phyloP scores from a whole-genome alignment of 306 rosid species.

The Mimosa pudica region DNA sequence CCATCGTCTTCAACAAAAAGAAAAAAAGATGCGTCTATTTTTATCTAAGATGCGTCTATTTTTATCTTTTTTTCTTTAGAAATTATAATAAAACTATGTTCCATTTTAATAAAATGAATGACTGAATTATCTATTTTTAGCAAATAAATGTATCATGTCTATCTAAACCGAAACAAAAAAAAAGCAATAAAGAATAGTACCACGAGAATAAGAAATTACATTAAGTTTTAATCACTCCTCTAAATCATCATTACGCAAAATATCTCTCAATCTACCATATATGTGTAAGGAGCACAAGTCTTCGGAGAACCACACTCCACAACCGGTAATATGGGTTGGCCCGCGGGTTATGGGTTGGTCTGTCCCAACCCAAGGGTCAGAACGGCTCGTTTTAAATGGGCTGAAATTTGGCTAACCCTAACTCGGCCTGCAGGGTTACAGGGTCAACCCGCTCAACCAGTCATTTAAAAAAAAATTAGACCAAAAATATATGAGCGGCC shows the following conservation, averaged over 20 bases:
- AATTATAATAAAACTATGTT: not conserved
- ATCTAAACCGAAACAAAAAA: not conserved
- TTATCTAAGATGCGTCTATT: not conserved
- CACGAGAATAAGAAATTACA: not conserved
- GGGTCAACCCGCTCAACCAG: too few species aligned
- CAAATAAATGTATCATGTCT: not conserved
- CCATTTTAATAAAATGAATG: not conserved
- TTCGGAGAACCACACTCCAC: too few species aligned
- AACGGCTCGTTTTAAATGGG: too few species aligned
- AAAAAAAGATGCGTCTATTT: not conserved
- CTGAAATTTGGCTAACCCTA: too few species aligned
- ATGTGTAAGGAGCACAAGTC: too few species aligned
- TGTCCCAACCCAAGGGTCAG: too few species aligned
- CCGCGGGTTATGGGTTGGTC: too few species aligned
- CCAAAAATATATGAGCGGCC: too few species aligned
- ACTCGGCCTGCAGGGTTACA: too few species aligned
- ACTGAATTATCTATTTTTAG: not conserved
- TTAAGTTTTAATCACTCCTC: not conserved
- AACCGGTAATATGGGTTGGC: too few species aligned
- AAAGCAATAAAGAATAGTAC: not conserved
- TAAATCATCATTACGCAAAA: not conserved
- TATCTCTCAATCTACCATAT: not conserved
- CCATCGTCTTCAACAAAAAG: not conserved
- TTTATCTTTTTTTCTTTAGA: not conserved
- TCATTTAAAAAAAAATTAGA: too few species aligned